Evolutionary conservation across 192 early-diverging fungal species (phyloP), one percentile per base, ranked within the genome.

Genomic region (Podila verticillata): DNA sequence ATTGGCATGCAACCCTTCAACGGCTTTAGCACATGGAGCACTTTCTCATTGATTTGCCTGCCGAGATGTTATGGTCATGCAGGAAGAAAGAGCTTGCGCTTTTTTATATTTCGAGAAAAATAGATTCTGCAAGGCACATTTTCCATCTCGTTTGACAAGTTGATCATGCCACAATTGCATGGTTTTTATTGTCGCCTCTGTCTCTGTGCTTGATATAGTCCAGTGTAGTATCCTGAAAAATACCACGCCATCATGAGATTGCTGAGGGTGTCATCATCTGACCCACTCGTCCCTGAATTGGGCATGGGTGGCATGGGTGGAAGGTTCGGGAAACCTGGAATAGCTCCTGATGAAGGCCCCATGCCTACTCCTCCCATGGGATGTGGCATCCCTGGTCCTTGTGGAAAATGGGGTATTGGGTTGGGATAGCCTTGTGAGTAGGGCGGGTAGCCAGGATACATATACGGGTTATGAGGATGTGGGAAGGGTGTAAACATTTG

Each of bases 231-330:
- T 20, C 92, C 92, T 20, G 89, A 85, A 66, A 85, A 92, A 70
- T 92, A 93, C 91, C 91, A 93, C 8, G 92, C 87, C 90, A 89
- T 93, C 63, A 89, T 88, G 72, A 92, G 81, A 70, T 89, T 87
- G 17, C 83, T 65, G 22, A 93, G 73, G 7, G 87, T 87, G 12
- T 91, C 91, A 28, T 93, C 85, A 24, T 91, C 88, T 63, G 75
- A 48, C n/a, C 57, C 9, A 30, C 5, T 57, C 19, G 66, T 35
- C 24, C 63, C 56, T 51, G 58, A 31, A 0, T 30, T 66, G 19
- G 51, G 19, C 54, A 65, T 26, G 8, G 51, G 12, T 9, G 65
- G 61, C 22, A 48, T 24, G n/a, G 49, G 51, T 13, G 74, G 66
- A 32, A 68, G n/a, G 7, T 24, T 26, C 22, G 66, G 34, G 32